A percentile compares a stretch with the other conserved stretches of the same genome.
phyloP scores from a whole-genome alignment of 306 rosid species.

The Fagus sylvatica region DNA sequence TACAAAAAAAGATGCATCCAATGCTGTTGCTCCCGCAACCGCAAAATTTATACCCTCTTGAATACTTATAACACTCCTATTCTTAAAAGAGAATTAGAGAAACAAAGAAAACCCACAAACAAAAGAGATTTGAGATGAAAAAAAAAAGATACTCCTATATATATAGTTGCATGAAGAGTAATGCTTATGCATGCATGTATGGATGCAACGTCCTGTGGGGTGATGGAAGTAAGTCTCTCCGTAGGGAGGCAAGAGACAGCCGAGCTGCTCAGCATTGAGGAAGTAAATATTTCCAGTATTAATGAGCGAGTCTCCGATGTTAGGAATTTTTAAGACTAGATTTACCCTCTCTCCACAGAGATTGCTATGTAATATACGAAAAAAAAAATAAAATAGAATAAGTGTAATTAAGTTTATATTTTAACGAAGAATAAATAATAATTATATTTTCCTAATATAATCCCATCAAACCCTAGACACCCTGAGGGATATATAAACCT shows the following conservation, averaged over 20 bases:
- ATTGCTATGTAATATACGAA: too few species aligned
- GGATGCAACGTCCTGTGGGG: conserved; percentile 33
- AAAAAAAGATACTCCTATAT: not conserved
- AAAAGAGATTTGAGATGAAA: not conserved
- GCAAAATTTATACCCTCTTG: conserved; percentile 52
- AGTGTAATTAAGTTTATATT: too few species aligned
- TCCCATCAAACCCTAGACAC: too few species aligned
- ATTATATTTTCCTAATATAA: too few species aligned
- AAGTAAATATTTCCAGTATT: conserved; percentile 53
- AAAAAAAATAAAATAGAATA: too few species aligned
- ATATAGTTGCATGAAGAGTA: not conserved
- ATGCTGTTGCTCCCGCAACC: conserved; percentile 59
- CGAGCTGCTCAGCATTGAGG: too few species aligned
- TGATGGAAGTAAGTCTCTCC: conserved; percentile 33
- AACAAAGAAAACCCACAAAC: too few species aligned
- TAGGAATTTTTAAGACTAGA: too few species aligned
- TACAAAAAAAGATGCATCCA: conserved; percentile 32
- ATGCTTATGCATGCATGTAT: too few species aligned
- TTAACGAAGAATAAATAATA: too few species aligned
- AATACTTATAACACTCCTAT: conserved; percentile 1
- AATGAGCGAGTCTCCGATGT: conserved; percentile 60
- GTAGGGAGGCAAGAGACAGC: conserved; percentile 24
- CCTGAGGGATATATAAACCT: too few species aligned
- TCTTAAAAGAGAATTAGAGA: not conserved
- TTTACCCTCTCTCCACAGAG: too few species aligned